Evolutionary conservation across 2,329 filamentous ascomycete genomes (phyloP), one percentile per base, ranked within the genome.

Genomic region (Fusarium protoensiforme): DNA sequence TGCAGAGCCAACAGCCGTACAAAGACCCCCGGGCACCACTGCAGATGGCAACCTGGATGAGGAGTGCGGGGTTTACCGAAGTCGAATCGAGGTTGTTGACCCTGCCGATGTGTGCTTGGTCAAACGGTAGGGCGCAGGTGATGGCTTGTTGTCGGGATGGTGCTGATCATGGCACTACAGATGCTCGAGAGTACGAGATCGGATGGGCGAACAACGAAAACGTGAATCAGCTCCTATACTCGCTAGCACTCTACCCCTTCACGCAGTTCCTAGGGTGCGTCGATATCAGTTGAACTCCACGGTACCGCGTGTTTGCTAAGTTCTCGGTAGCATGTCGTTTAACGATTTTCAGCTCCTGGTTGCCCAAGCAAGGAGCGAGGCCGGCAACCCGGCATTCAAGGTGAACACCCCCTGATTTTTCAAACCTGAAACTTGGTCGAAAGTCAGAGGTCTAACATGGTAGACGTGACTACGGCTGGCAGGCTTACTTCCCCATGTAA

Each of bases 21-120:
- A 94, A 94, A 75, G 90, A 94, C 76, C 89, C 92, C 22, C 86
- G 92, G 63, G 88, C 89, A 35, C 89, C 91, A 13, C 83, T 91
- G 62, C 88, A 87, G 48, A 81, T 95, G 68, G 85, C 86, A n/a
- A 82, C 78, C 20, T 86, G 90, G 83, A 87, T 93, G 83, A 84
- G 83, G 51, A 85, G 84, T 53, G 89, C 90, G 9, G 93, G 93
- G 0, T 92, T 95, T 77, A 88, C 88, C 7, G 90, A 94, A 39
- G 87, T 94, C 43, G 92, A 94, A 77, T 86, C 87, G 10, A 86
- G 85, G 58, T 87, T 93, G 83, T 87, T 94, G 67, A 90, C 87
- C 59, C 80, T 94, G 59, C 92, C 92, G 18, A 89, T 93, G 80
- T 93, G 91, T 78, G 89, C 84, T 33, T 95, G 93, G 93, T 86